These are phyloP conservation scores for Ganoderma multipileum DNA, from an alignment of 1,284 basidiomycete genomes.

Conservation along the genomic window DNA sequence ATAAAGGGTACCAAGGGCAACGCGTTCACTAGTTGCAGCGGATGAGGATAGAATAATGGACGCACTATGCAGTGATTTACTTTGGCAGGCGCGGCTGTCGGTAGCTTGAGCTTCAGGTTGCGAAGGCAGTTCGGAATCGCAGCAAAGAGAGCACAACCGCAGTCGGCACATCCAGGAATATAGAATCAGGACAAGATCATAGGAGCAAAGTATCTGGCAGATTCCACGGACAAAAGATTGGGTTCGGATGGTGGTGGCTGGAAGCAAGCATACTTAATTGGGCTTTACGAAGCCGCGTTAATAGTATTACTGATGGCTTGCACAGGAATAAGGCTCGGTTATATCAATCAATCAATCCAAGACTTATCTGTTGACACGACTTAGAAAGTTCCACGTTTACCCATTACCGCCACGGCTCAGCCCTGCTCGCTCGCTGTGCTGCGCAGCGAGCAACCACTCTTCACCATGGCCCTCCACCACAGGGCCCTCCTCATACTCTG, in stretches of 20 bases:
- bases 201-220: too few species aligned
- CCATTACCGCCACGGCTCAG: constrained; percentile 15
- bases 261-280: background rate
- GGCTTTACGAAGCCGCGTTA: background rate
- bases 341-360: background rate
- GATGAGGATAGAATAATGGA: too few species aligned
- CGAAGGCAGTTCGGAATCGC: too few species aligned
- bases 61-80: too few species aligned
- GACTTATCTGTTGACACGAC: background rate
- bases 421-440: constrained; percentile 32
- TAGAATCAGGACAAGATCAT: too few species aligned
- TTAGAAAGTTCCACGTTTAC: constrained; percentile 7
- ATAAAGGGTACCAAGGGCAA: too few species aligned
- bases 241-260: background rate
- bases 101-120: too few species aligned
- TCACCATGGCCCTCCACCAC: constrained; percentile 45
- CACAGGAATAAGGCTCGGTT: background rate
- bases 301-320: background rate
- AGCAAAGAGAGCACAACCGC: too few species aligned
- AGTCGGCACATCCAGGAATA: too few species aligned
- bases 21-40: too few species aligned
- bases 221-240: too few species aligned
- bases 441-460: constrained; percentile 32
- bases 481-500: constrained; percentile 45
- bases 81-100: too few species aligned